Conservation (phyloP, 257 asterid species). For the Euphrasia confusa region DNA sequence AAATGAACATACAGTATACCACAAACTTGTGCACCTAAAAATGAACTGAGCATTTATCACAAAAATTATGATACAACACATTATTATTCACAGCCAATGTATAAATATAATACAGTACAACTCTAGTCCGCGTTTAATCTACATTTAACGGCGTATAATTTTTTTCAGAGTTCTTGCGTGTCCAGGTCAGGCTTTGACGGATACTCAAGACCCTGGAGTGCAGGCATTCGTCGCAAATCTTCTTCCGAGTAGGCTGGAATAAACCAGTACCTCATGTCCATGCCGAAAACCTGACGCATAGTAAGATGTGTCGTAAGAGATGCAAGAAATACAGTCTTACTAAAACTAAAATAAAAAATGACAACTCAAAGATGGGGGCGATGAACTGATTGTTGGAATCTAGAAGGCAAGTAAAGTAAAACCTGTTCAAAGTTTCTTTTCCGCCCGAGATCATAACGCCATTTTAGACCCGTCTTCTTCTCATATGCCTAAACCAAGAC, state of each 20-base stretch:
- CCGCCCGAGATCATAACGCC: slow-evolving; percentile 96
- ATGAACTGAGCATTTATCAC: no score
- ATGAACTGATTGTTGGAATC: slow-evolving; percentile 4
- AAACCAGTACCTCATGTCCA: slow-evolving; percentile 58
- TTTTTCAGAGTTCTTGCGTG: slow-evolving; percentile 42
- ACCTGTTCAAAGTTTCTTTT: slow-evolving; percentile 86
- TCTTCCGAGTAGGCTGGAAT: slow-evolving; percentile 63
- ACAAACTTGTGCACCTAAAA: no score
- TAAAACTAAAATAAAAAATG: neutral
- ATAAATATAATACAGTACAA: no score
- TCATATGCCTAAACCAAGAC: slow-evolving; percentile 68
- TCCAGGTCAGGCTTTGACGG: slow-evolving; percentile 43
- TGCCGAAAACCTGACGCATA: slow-evolving; percentile 53
- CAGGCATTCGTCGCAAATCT: slow-evolving; percentile 60
- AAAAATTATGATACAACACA: no score
- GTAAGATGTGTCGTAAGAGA: neutral
- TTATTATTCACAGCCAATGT: no score
- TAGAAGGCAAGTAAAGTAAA: slow-evolving; percentile 2
- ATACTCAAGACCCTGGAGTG: slow-evolving; percentile 72
- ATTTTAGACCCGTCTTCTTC: slow-evolving; percentile 71
- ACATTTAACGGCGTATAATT: neutral
- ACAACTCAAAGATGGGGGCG: neutral
- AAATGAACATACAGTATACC: no score
- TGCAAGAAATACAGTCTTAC: neutral
- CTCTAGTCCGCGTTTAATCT: no score